phyloP scores from a whole-genome alignment of 2,329 filamentous ascomycete genomes.

The Penicillium expansum region DNA sequence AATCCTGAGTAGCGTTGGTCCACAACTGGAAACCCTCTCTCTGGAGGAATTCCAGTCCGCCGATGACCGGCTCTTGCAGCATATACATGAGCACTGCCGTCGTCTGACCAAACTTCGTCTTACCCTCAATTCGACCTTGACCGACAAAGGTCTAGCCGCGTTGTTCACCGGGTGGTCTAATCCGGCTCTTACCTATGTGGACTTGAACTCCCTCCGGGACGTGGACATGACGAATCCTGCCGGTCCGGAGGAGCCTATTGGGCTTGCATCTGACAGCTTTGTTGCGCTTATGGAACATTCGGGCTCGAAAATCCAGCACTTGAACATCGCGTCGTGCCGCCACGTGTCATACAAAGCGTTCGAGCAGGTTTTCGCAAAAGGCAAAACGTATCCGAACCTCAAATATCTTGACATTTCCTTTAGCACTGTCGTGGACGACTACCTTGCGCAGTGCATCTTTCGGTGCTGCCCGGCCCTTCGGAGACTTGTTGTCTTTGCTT shows the following conservation, averaged over 20 bases:
- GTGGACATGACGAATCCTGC: conserved; percentile 69
- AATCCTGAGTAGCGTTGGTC: conserved; percentile 62
- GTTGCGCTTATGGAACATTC: conserved; percentile 81
- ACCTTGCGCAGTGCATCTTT: conserved; percentile 46
- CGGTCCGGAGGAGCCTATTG: conserved; percentile 61
- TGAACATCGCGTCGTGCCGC: conserved; percentile 81
- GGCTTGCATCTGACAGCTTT: conserved; percentile 74
- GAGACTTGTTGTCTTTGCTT: conserved; percentile 61
- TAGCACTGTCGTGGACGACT: conserved; percentile 45
- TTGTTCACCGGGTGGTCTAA: conserved; percentile 79
- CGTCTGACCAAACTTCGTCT: conserved; percentile 74
- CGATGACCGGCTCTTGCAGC: conserved; percentile 67
- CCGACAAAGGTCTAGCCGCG: conserved; percentile 67
- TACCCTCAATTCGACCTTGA: conserved; percentile 71
- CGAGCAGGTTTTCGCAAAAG: conserved; percentile 66
- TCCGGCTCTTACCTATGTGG: conserved; percentile 64
- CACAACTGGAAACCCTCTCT: conserved; percentile 71
- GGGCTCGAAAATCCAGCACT: conserved; percentile 58
- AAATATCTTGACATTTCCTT: conserved; percentile 75
- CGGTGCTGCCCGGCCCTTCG: conserved; percentile 47
- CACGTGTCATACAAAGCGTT: conserved; percentile 74
- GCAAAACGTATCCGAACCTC: conserved; percentile 64
- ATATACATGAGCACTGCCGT: conserved; percentile 68
- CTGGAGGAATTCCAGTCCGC: conserved; percentile 65
- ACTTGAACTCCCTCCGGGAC: conserved; percentile 75